A percentile compares a stretch with the other conserved stretches of the same genome.
These are phyloP conservation scores for Albifimbria verrucaria DNA, from an alignment of 2,329 filamentous ascomycete species.

Conservation along the genomic window DNA sequence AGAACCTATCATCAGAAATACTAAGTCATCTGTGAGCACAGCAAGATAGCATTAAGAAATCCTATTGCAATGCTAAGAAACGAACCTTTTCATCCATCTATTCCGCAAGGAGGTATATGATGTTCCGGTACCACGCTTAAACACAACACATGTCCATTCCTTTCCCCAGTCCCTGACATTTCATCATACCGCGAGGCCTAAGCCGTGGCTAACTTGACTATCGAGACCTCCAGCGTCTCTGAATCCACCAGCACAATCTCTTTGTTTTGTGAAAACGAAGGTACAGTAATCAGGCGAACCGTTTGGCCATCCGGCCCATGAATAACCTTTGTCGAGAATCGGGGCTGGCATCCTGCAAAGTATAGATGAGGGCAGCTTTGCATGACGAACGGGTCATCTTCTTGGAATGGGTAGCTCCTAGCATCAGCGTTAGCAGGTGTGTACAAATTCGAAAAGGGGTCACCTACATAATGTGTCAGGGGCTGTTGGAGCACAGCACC, in stretches of 20 bases:
- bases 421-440: conserved; percentile 9
- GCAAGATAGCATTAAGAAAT: too few relatives aligned
- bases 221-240: conserved; percentile 77
- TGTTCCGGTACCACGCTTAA: neutral
- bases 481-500: conserved; percentile 86
- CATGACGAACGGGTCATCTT: conserved; percentile 87
- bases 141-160: neutral
- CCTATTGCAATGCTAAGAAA: neutral
- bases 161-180: neutral
- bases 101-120: conserved; percentile 6
- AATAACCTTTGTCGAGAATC: conserved; percentile 70
- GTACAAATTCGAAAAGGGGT: neutral
- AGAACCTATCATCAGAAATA: too few relatives aligned
- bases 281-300: conserved; percentile 78
- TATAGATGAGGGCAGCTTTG: conserved; percentile 84
- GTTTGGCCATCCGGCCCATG: conserved; percentile 63
- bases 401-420: conserved; percentile 97
- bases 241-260: conserved; percentile 81
- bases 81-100: neutral
- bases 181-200: conserved; percentile 9
- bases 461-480: conserved; percentile 89
- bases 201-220: conserved; percentile 53
- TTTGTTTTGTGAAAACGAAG: conserved; percentile 73
- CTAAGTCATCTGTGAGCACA: too few relatives aligned
- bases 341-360: conserved; percentile 81